Conservation (phyloP, 371 early-diverging fungal species). For the Sporodiniella umbellata region DNA sequence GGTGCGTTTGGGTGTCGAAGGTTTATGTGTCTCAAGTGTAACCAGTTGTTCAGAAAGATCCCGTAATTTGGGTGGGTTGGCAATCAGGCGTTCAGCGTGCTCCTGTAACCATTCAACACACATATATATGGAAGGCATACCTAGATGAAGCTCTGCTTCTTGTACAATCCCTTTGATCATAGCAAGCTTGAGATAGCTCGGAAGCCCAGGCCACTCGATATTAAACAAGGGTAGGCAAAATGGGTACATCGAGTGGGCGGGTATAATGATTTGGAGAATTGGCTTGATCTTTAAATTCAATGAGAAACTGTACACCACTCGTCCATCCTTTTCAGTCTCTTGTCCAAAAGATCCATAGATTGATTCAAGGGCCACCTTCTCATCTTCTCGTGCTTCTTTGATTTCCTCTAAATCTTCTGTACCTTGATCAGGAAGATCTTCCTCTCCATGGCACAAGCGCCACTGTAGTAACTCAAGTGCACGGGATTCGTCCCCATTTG, state of each 20-base stretch:
- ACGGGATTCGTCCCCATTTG: constrained; percentile 45
- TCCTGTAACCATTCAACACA: constrained; percentile 71
- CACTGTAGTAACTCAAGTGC: constrained; percentile 53
- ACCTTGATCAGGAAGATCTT: constrained; percentile 22
- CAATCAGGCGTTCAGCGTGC: constrained; percentile 48
- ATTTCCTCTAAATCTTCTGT: constrained; percentile 34
- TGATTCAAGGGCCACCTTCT: constrained; percentile 60
- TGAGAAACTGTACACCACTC: constrained; percentile 16
- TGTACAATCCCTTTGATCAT: constrained; percentile 56
- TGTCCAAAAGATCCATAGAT: constrained; percentile 54
- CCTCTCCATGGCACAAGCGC: constrained; percentile 36
- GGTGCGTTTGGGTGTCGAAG: not conserved
- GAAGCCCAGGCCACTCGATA: constrained; percentile 58
- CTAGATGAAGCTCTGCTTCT: constrained; percentile 51
- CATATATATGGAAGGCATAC: constrained; percentile 69
- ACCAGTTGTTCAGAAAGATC: constrained; percentile 48
- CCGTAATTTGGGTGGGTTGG: constrained; percentile 60
- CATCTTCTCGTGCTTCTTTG: constrained; percentile 41
- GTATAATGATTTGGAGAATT: constrained; percentile 39
- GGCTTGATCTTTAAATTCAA: constrained; percentile 15
- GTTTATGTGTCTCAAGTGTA: constrained; percentile 5
- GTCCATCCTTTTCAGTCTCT: constrained; percentile 17
- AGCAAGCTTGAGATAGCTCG: constrained; percentile 70
- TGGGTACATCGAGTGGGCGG: constrained; percentile 59
- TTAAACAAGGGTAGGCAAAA: constrained; percentile 61